phyloP scores from a whole-genome alignment of 192 early-diverging fungal genomes.

The Coemansia sp. region DNA sequence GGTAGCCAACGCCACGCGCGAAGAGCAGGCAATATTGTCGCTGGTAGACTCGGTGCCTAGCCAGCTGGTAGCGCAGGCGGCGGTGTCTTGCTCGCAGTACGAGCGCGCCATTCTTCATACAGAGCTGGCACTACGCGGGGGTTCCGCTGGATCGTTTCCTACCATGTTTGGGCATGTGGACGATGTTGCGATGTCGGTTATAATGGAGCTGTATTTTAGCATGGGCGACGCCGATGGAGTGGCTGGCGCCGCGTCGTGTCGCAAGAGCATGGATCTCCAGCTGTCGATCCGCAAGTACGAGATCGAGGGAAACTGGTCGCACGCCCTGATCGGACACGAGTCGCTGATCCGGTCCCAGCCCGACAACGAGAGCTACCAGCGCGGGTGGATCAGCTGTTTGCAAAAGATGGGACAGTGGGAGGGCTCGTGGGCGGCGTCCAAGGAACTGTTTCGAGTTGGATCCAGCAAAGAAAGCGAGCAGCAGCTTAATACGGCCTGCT shows the following conservation, averaged over 20 bases:
- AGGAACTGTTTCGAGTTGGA: constrained; percentile 13
- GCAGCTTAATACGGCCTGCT: constrained; percentile 31
- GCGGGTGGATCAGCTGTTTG: constrained; percentile 44
- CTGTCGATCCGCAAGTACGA: constrained; percentile 40
- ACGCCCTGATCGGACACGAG: constrained; percentile 53
- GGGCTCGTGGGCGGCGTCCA: constrained; percentile 45
- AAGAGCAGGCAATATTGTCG: constrained; percentile 19
- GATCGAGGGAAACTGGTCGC: constrained; percentile 51
- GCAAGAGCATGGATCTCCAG: constrained; percentile 24
- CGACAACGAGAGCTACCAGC: constrained; percentile 24
- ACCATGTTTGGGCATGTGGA: constrained; percentile 36
- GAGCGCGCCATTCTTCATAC: constrained; percentile 38
- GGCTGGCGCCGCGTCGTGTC: constrained; percentile 36
- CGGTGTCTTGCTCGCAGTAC: constrained; percentile 34
- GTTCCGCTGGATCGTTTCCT: constrained; percentile 12
- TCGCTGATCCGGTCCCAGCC: constrained; percentile 37
- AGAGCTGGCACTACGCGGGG: constrained; percentile 31
- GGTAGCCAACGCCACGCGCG: constrained; percentile 13
- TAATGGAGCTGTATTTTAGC: constrained; percentile 47
- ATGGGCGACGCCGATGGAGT: constrained; percentile 50
- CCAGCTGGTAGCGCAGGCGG: constrained; percentile 23
- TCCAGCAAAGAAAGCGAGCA: constrained; percentile 7
- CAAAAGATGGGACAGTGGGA: constrained; percentile 55
- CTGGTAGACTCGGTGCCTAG: constrained; percentile 17
- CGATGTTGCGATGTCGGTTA: constrained; percentile 24